Percentiles rank a stretch among this genome's conserved stretches.
These are phyloP conservation scores for Yarrowia sp. DNA, from an alignment of 805 yeast species.

Conservation along the genomic window DNA sequence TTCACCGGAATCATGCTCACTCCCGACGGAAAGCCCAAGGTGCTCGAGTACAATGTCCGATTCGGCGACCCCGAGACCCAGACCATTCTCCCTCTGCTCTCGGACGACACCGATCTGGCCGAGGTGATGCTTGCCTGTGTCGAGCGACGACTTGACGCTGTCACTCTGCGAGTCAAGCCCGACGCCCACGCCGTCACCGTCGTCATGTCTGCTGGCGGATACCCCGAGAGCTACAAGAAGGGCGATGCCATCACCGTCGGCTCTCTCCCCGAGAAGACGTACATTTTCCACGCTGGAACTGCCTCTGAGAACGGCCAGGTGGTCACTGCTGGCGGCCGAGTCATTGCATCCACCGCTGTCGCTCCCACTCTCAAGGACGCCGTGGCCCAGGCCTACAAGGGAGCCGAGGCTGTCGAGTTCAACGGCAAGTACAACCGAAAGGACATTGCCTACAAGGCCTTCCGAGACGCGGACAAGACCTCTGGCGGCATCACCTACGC, in stretches of 20 bases:
- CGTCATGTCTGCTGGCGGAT: constrained; percentile 96
- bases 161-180: constrained; percentile 57
- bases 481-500: constrained; percentile 75
- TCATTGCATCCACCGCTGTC: constrained; percentile 89
- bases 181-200: constrained; percentile 85
- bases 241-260: constrained; percentile 81
- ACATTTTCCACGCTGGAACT: constrained; percentile 98
- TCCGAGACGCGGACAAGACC: constrained; percentile 55
- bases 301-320: constrained; percentile 61
- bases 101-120: constrained; percentile 87
- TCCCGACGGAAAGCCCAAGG: constrained; percentile 82
- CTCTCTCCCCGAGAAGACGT: constrained; percentile 62
- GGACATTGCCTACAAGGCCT: constrained; percentile 97
- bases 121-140: constrained; percentile 92
- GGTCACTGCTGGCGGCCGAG: constrained; percentile 95
- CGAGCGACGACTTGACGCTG: constrained; percentile 90
- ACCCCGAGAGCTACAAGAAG: constrained; percentile 85
- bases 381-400: constrained; percentile 83
- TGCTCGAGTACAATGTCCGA: constrained; percentile 94
- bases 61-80: constrained; percentile 99
- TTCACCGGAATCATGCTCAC: constrained; percentile 96
- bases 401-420: constrained; percentile 79
- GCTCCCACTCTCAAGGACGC: constrained; percentile 79
- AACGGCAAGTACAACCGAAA: constrained; percentile 80
- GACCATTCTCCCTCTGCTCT: constrained; percentile 86